Base-by-base conservation (phyloP, 1,139 yeast genomes). In the Kodamaea suecica region DNA sequence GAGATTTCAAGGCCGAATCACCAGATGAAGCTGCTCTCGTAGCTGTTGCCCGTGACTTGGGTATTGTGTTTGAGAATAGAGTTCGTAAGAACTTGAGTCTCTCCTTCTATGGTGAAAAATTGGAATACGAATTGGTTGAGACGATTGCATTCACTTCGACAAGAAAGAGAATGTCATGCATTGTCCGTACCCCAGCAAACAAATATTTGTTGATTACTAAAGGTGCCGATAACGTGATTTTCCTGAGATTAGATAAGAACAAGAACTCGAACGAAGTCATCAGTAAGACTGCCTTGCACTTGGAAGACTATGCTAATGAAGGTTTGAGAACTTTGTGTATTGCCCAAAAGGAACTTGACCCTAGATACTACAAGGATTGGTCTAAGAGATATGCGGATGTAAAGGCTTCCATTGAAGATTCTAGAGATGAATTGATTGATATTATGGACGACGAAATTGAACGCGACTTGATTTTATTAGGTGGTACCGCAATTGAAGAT, bases 401-500 rank as follows among this genome's bases (percentile, higher is more conserved):
- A 1, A 61, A 72, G 29, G 74, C 94, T 10, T 74, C 84, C 2
- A 78, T 94, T 30, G 72, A 83, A 29, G 83, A 78, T 29, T 70
- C 84, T 39, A 77, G 97, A 55, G 97, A 88, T 36, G 87, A 71
- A 27, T 66, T 76, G 41, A 76, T 92, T 67, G 96, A 86, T 42
- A 71, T 66, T 37, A 82, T 85, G 40, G 86, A 90, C 16, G 92
- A 88, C 34, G 78, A 80, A 34, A 79, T 92, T 48, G 98, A 92
- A 60, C 71, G 76, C 20, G 79, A 79, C 27, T 66, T 92, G 49
- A 66, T 66, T 11, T 66, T 92, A 40, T 64, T 92, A 26, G 98
- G 98, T 42, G 98, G 97, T 49, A 92, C 98, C 20, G 98, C 98
- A 13, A 92, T 92, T 59, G 98, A 92, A 59, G 98, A 92, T 62